Conservation (phyloP, 768 basidiomycete species). For the Pleurotus tuoliensis region DNA sequence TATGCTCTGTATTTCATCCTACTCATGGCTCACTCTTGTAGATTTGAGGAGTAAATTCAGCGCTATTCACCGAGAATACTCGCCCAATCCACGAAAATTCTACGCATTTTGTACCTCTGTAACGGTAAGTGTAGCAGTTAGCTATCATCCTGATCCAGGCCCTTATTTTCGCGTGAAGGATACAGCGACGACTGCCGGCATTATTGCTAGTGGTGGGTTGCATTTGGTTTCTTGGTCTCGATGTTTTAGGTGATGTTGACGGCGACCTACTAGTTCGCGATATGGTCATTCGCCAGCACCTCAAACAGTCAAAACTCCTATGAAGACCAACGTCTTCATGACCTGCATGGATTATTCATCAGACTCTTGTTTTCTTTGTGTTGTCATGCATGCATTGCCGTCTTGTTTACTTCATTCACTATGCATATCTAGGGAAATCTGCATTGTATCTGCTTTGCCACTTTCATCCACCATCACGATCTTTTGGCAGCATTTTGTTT, state of each 20-base stretch:
- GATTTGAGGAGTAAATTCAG: constrained; percentile 70
- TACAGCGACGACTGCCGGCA: constrained; percentile 67
- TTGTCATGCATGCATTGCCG: background rate
- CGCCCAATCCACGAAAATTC: constrained; percentile 69
- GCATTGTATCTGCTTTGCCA: background rate
- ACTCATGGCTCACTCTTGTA: constrained; percentile 19
- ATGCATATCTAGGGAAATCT: background rate
- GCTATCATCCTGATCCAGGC: background rate
- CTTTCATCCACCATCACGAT: background rate
- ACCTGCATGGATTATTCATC: background rate
- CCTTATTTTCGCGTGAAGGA: constrained; percentile 35
- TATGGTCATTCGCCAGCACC: constrained; percentile 77
- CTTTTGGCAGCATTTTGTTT: too few species aligned
- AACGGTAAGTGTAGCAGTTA: constrained; percentile 39
- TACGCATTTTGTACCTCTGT: constrained; percentile 78
- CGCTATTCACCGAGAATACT: constrained; percentile 74
- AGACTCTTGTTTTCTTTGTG: background rate
- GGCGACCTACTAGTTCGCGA: constrained; percentile 52
- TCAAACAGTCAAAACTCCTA: constrained; percentile 63
- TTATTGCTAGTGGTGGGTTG: constrained; percentile 67
- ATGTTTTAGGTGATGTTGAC: background rate
- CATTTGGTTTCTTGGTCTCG: background rate
- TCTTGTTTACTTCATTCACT: background rate
- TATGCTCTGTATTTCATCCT: background rate
- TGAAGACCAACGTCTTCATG: background rate